Base-by-base conservation (phyloP, 768 basidiomycete species). In the Boletus huronensis region DNA sequence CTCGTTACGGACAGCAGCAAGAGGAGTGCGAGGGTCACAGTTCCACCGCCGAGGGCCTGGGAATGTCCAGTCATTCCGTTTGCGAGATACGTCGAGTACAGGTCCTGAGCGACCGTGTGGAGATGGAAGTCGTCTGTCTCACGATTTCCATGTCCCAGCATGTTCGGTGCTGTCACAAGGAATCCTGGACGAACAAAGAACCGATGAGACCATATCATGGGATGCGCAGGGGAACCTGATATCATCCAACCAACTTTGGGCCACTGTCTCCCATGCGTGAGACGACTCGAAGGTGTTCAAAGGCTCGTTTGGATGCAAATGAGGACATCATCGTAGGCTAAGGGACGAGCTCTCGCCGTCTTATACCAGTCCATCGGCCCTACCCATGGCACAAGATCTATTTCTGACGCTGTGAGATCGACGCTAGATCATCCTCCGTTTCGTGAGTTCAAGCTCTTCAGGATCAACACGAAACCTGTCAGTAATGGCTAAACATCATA, bases 91-190 rank as follows among this genome's bases (percentile, higher is more conserved):
- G 58, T 50, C 32, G 53, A 38, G 23, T 52, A 45, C 17, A 64
- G 49, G 42, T 61, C 63, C 16, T 51, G 48, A 25, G 59, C 54
- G 25, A 64, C 35, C 17, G 48, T 46, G 5, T 28, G 26, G 14
- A 64, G 25, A 23, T 39, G 58, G 13, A 64, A 61, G 23, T 63
- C 51, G 8, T 46, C 36, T 26, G 44, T n/a, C 6, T 28, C 35
- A n/a, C 62, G 57, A 19, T 51, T 23, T 11, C 62, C 58, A 16
- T 63, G 62, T 8, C 58, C 58, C 2, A 60, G 41, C 48, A 63
- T 23, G 49, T 64, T 56, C 2, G 62, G 63, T 10, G 59, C 62
- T 21, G 26, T 56, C 41, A 63, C 61, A 3, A 59, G 42, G 45
- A 50, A 61, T 13, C 47, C 58, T 63, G 23, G 28, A 25, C 9